These are phyloP conservation scores for Phytophthora capsici DNA, from an alignment of 352 stramenopile species.

Conservation along the genomic window DNA sequence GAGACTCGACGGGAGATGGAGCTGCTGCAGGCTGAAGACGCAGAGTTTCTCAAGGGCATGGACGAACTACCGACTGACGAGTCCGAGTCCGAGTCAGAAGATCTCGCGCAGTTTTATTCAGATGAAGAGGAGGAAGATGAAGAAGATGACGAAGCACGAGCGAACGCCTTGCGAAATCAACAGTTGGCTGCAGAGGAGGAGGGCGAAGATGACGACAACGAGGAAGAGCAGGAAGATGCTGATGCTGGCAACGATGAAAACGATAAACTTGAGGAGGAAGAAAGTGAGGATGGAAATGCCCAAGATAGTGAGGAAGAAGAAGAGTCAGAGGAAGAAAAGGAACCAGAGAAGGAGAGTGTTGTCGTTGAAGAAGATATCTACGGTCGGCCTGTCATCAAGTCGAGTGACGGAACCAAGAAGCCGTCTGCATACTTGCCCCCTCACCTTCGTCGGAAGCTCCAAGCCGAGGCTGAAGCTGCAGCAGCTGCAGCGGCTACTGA, in stretches of 20 bases:
- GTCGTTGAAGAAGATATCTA: conserved; percentile 87
- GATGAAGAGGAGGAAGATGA: conserved; percentile 59
- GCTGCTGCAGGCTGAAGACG: conserved; percentile 80
- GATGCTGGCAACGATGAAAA: conserved; percentile 18
- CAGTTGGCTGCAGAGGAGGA: conserved; percentile 20
- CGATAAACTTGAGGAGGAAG: conserved; percentile 32
- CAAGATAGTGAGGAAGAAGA: conserved; percentile 32
- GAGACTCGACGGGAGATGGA: conserved; percentile 79
- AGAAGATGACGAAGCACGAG: conserved; percentile 47
- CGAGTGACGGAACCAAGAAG: conserved; percentile 42
- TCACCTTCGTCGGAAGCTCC: conserved; percentile 79
- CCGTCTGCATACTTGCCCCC: conserved; percentile 86
- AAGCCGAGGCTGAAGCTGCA: conserved; percentile 47
- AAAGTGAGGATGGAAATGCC: conserved; percentile 32
- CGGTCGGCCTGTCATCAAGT: conserved; percentile 71
- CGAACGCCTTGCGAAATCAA: conserved; percentile 68
- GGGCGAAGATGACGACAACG: conserved; percentile 23
- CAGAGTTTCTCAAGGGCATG: conserved; percentile 84
- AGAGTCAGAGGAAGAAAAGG: conserved; percentile 32
- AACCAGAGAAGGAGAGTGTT: conserved; percentile 32
- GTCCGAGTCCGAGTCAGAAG: conserved; percentile 75
- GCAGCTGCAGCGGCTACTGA: conserved; percentile 37
- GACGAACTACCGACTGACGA: conserved; percentile 87
- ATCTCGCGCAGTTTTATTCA: conserved; percentile 71
- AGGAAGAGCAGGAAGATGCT: conserved; percentile 25